phyloP scores from a whole-genome alignment of 768 basidiomycete genomes.

The Mycena capillaripes region DNA sequence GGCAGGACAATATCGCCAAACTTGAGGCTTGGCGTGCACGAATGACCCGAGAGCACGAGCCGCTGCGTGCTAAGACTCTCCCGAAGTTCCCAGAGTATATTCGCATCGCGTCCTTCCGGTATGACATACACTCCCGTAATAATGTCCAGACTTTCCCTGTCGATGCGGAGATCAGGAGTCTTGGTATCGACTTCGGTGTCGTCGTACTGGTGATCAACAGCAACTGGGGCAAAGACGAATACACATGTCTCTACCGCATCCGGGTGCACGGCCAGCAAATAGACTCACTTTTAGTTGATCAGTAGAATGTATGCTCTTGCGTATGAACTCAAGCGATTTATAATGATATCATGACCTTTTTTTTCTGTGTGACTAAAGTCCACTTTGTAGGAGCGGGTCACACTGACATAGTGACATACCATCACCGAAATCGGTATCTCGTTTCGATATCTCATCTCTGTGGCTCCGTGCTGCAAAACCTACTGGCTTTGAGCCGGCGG shows the following conservation, averaged over 20 bases:
- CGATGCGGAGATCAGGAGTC: slow-evolving; percentile 71
- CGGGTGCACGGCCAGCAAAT: slow-evolving; percentile 80
- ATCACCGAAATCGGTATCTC: no score
- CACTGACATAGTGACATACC: no score
- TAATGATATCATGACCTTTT: no score
- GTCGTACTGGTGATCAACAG: slow-evolving; percentile 84
- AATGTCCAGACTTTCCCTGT: slow-evolving; percentile 87
- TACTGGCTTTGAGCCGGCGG: no score
- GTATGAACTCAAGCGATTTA: no score
- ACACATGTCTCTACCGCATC: slow-evolving; percentile 91
- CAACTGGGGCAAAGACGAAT: slow-evolving; percentile 90
- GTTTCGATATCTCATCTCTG: no score
- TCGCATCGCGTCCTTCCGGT: slow-evolving; percentile 77
- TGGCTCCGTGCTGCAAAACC: no score
- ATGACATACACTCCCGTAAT: slow-evolving; percentile 67
- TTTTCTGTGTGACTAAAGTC: no score
- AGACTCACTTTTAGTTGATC: slow-evolving; percentile 54
- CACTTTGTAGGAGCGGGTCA: no score
- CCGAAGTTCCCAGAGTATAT: slow-evolving; percentile 64
- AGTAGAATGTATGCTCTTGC: no score
- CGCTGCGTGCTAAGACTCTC: slow-evolving; percentile 60
- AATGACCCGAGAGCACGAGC: slow-evolving; percentile 51
- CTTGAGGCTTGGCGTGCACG: slow-evolving; percentile 67
- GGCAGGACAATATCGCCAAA: slow-evolving; percentile 75
- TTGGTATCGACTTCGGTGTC: slow-evolving; percentile 87